Conservation (phyloP, 164 flowering plant genomes). For the Liriodendron chinense region DNA sequence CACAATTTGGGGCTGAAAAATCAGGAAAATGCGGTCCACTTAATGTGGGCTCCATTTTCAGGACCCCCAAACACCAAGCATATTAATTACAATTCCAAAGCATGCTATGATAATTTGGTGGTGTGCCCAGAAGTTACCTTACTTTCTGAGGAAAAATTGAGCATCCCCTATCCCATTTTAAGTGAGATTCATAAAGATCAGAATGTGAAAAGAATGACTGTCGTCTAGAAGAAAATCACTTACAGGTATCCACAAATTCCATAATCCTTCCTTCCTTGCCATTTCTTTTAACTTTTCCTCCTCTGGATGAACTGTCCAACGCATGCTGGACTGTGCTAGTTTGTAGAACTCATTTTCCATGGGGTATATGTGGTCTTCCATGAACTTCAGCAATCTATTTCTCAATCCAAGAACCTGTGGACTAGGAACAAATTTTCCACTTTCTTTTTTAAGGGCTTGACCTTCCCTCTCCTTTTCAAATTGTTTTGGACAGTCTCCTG, state of each 20-base stretch:
- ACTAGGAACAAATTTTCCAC: slow-evolving; percentile 68
- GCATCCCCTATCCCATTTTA: no score
- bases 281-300: slow-evolving; percentile 85
- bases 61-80: no score
- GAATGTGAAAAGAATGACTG: background rate
- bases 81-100: no score
- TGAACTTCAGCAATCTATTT: slow-evolving; percentile 68
- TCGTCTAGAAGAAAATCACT: slow-evolving; percentile 14
- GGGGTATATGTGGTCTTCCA: slow-evolving; percentile 85
- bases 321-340: slow-evolving; percentile 64
- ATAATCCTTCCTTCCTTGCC: slow-evolving; percentile 87
- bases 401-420: slow-evolving; percentile 50
- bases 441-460: slow-evolving; percentile 21
- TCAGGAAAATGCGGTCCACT: no score
- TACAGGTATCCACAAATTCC: slow-evolving; percentile 96
- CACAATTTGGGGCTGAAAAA: no score
- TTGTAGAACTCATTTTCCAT: slow-evolving; percentile 73
- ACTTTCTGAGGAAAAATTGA: no score
- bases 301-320: slow-evolving; percentile 93
- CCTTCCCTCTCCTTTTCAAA: slow-evolving; percentile 22
- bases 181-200: no score
- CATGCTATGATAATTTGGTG: no score
- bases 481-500: slow-evolving; percentile 22
- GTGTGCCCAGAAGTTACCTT: no score
- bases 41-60: no score